Base-by-base conservation (phyloP, 495 filamentous ascomycete species). In the Talaromyces liani region DNA sequence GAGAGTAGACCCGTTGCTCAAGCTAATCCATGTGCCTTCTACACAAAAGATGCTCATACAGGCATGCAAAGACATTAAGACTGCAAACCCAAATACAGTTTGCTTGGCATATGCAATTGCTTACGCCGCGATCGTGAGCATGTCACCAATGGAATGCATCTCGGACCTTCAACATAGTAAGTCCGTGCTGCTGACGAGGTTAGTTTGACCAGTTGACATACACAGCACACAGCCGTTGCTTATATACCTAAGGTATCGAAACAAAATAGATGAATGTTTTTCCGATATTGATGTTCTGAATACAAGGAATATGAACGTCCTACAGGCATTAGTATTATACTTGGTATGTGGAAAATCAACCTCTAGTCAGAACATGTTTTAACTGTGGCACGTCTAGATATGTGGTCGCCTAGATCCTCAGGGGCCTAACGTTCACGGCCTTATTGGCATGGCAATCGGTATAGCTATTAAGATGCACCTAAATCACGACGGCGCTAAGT, bases 281-380 rank as follows among this genome's bases (percentile, higher is more conserved):
- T 78, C 86, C 7, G 81, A 80, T 45, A 85, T 88, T 1, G 81
- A 84, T 51, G 86, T 91, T 56, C 71, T 90, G 5, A 83, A 81
- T 33, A 85, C 83, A 7, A 80, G 85, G 16, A 88, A 92, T 63
- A 72, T 89, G 9, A 80, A 84, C 5, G 80, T 88, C 0, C 69
- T 92, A 9, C 89, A 92, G 68, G 89, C 89, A 4, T 85, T 91
- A 63, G 77, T 87, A 5, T 71, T 92, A 10, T 93, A 88, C 67
- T 76, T 88, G 54, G 77, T 81, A 69, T 7, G 58, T 29, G 9
- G 29, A 34, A 8, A 59, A 59, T 6, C 3, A 53, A 8, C 33
- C 20, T 47, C 14, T 51, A 6, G 3, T 57, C 5, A 53, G 6
- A 6, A n/a, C 16, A 33, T 2, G 6, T 29, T 8, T 22, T 4